Base-by-base conservation (phyloP, 2,329 filamentous ascomycete genomes). In the Alternaria panax region DNA sequence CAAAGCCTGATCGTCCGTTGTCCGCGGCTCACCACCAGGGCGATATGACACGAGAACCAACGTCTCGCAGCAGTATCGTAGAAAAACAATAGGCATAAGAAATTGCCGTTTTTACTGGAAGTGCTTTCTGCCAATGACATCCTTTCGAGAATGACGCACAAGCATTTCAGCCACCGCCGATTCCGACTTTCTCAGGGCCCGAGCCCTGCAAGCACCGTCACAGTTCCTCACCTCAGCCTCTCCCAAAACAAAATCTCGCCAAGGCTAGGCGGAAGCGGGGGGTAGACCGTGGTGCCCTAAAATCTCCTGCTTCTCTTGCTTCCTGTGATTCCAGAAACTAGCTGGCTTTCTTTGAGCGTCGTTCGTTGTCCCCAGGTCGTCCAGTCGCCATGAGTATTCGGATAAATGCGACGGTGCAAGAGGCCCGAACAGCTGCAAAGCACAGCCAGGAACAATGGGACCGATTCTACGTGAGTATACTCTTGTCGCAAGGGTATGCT, bases 371-470 rank as follows among this genome's bases (percentile, higher is more conserved):
- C 56, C 56, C 59, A 65, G 64, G 54, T 50, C 50, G 63, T 59
- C 54, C 61, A 22, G 53, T 60, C 59, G 74, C 66, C 57, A 76
- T 76, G 75, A 76, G 72, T 68, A 76, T 77, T 65, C 71, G 73
- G 62, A 75, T 76, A 69, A 77, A 77, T 66, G 74, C 74, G 59
- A 76, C 74, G 32, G 74, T 76, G 46, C 68, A 71, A 55, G 73
- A 77, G 69, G 74, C 73, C 63, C 70, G 72, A 59, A 69, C 68
- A 34, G 71, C 71, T 55, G 73, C 75, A 51, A 73, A 70, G 57
- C 75, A 77, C 65, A 75, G 68, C 60, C 75, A 73, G 62, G 73
- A 76, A 63, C 75, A 77, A 68, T 77, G 75, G 75, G 73, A 76
- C 55, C 66, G 74, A 12, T 77, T 76, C 60, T 77, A 77, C 63